Conservation (phyloP, 768 basidiomycete species). For the Pisolithus marmoratus region DNA sequence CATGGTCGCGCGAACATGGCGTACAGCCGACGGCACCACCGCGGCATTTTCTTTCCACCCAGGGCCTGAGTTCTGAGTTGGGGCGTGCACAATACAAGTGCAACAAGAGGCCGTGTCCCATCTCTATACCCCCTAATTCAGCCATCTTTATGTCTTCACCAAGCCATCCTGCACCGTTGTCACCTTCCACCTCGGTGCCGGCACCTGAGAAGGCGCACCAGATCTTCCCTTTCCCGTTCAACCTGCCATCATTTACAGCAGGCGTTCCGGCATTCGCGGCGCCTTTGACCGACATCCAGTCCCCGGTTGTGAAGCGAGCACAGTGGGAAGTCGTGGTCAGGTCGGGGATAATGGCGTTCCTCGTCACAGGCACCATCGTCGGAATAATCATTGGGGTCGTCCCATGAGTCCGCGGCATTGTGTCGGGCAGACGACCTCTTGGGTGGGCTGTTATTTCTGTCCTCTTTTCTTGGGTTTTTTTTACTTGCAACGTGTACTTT, state of each 20-base stretch:
- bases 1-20: not conserved
- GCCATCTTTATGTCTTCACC: not conserved
- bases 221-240: constrained; percentile 5
- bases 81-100: constrained; percentile 28
- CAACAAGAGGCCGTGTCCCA: constrained; percentile 9
- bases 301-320: constrained; percentile 64
- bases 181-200: not conserved
- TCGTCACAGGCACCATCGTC: constrained; percentile 28
- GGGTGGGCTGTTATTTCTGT: not conserved
- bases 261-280: constrained; percentile 65
- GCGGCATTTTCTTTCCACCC: not conserved
- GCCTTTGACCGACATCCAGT: constrained; percentile 65
- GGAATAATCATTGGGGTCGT: constrained; percentile 30
- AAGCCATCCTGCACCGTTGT: not conserved
- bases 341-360: constrained; percentile 43
- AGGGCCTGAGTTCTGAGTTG: constrained; percentile 3
- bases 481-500: not conserved
- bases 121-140: not conserved
- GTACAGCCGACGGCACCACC: not conserved
- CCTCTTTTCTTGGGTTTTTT: not conserved
- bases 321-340: constrained; percentile 83
- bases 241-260: constrained; percentile 27
- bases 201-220: not conserved
- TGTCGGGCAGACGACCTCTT: not conserved
- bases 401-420: not conserved